Evolutionary conservation across 2,329 filamentous ascomycete genomes (phyloP), one percentile per base, ranked within the genome.

Genomic region (Metarhizium robertsii): DNA sequence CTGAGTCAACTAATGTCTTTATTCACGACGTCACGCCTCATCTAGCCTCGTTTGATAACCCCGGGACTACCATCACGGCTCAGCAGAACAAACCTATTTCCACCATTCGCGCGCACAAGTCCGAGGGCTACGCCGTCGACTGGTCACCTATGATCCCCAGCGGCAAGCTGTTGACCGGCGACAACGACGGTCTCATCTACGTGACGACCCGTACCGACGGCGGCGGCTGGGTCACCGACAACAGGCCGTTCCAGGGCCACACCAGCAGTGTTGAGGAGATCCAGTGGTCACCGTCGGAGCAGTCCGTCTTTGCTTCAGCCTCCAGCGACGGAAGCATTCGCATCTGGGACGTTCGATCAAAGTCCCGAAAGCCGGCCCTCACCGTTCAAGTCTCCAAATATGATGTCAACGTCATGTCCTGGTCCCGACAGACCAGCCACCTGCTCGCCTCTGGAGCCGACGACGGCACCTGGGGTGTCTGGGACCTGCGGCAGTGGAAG

Each of bases 401-500:
- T 52, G 94, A 99, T 66, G 90, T 97, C 66, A 99, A 99, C 68
- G 94, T 99, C 59, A 87, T 97, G 74, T 94, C 88, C 58, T 99
- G 94, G 94, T 96, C 91, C 42, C 83, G 81, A 48, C 86, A 92
- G 72, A 96, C 92, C 1, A 83, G 85, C 25, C 91, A 97, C 70
- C 82, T 99, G 40, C 84, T 99, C 40, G 92, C 92, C 1, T 91
- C 92, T 0, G 94, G 94, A 48, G 91, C 89, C 59, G 94, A 99
- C 66, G 90, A 96, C 67, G 94, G 94, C 42, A 85, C 87, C 53
- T 97, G 92, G 90, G 91, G 82, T 1, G 92, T 97, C 29, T 99
- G 94, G 94, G 94, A 99, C 71, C 75, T 99, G 66, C 83, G 94
- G 54, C 88, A 95, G 71, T 97, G 92, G 92, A 96, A 96, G 75